Base-by-base conservation (phyloP, 2,329 filamentous ascomycete genomes). In the Truncatella angustata region DNA sequence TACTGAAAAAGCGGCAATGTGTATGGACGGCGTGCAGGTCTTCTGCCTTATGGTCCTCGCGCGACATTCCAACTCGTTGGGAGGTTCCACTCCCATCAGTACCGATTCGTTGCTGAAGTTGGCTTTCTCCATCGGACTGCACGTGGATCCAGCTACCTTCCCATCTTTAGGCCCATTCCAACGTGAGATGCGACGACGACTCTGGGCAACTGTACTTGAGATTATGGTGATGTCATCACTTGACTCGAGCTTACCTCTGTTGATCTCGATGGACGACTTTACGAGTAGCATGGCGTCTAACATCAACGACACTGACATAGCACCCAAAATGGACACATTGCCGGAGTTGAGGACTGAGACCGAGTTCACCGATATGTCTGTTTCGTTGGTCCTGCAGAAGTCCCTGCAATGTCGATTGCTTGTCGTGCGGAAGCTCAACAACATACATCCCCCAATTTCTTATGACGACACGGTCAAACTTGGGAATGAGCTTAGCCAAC, bases 171-270 rank as follows among this genome's bases (percentile, higher is more conserved):
- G 60, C 0, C 28, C 49, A 4, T 57, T 64, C 11, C 56, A 67
- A 39, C 58, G 55, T 1, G 63, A 67, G 35, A 26, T 62, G 5
- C 60, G 65, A 11, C 53, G 63, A 16, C 59, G 65, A 7, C 55
- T 66, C 7, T 68, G 66, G 66, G 43, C 55, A 4, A 63, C 63
- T 3, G 62, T 65, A 3, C 54, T 65, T 10, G 64, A 66, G 37
- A 37, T 66, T 6, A 53, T 50, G 2, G 54, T 63, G 9, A 57
- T 60, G 35, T 56, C 57, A 14, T 56, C 55, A 3, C 36, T 66
- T 30, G 62, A 66, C 24, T 59, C 57, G 1, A 59, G 55, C 1
- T 51, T 62, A 5, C 58, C 60, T 2, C 56, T 60, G n/a, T 49
- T 57, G 2, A 32, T 60, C 10, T 46, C 53, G 4, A 20, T 50